Evolutionary conservation across 768 basidiomycete genomes (phyloP), one percentile per base, ranked within the genome.

Genomic region (Podaxis carcinomalis): DNA sequence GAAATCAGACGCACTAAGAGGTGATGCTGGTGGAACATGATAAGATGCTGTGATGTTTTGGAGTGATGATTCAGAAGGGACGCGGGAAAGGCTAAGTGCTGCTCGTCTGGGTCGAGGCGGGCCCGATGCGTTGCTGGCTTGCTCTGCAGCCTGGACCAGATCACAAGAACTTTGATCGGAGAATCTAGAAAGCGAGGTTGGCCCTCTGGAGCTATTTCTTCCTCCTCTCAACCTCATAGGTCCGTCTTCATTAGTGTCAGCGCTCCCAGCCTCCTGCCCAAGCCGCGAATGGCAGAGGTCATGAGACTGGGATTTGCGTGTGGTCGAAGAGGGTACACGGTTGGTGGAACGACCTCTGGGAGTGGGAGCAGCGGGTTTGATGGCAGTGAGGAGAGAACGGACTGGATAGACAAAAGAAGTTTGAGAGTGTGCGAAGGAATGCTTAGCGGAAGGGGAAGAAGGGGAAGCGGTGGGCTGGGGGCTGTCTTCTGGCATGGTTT

Each of bases 381-480:
- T 77, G 14, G 73, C 70, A 27, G 60, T 68, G 44, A 80, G 67
- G 5, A 80, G 69, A 42, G 78, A 78, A 56, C 70, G 77, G 25
- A 77, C 71, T 0, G 78, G 78, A 63, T 78, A 79, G 40, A 79
- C 68, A 56, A 70, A 78, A 13, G 76, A 72, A 1, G 67, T 57
- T 4, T 65, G 51, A 7, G 64, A 27, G 11, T 49, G 50, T 54
- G 61, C 28, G 35, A 55, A 47, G 14, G 51, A 13, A 2, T 25
- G 21, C 32, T 57, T 50, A 7, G 14, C 6, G 9, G 57, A 19
- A 28, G 50, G 27, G 13, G 49, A 6, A 36, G 56, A 36, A 13
- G 65, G 65, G 14, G 61, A 58, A 1, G 19, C 3, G 55, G 60
- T 1, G 52, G 42, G 16, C 32, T 36, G 10, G 60, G 44, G 13